A percentile compares a stretch with the other conserved stretches of the same genome.
These are phyloP conservation scores for Ophiostoma sp. DNA, from an alignment of 2,329 filamentous ascomycete species.

Conservation along the genomic window DNA sequence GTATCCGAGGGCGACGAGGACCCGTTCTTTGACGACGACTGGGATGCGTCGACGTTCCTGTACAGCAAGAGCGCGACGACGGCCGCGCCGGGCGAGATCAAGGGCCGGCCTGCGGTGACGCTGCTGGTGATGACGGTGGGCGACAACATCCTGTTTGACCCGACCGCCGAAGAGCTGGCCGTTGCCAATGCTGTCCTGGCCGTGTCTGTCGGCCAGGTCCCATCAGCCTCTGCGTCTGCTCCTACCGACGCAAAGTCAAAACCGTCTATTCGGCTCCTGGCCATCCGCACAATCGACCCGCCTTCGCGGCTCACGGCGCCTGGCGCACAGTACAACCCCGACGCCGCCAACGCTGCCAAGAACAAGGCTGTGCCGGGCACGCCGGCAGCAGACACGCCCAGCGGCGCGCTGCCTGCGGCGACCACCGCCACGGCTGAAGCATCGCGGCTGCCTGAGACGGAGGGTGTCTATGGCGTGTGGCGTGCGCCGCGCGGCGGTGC, in stretches of 20 bases:
- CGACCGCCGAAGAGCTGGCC: slow-evolving; percentile 81
- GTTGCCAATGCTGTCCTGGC: slow-evolving; percentile 88
- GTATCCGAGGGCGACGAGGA: slow-evolving; percentile 92
- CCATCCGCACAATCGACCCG: slow-evolving; percentile 68
- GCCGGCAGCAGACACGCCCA: background rate
- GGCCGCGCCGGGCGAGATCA: background rate
- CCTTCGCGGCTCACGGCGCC: slow-evolving; percentile 68
- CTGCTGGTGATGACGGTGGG: slow-evolving; percentile 83
- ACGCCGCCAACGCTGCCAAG: slow-evolving; percentile 39
- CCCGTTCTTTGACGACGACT: slow-evolving; percentile 96
- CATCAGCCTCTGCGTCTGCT: background rate
- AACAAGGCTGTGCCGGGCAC: slow-evolving; percentile 38
- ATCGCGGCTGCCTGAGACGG: slow-evolving; percentile 43
- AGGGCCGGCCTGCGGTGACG: slow-evolving; percentile 69
- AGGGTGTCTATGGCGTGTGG: slow-evolving; percentile 71
- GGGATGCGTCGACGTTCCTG: slow-evolving; percentile 74
- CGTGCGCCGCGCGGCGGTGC: slow-evolving; percentile 77
- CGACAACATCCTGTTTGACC: slow-evolving; percentile 89
- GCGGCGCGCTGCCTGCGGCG: slow-evolving; percentile 29
- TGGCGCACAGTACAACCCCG: slow-evolving; percentile 60
- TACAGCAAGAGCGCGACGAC: slow-evolving; percentile 51
- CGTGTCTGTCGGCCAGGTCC: slow-evolving; percentile 63
- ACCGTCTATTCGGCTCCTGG: slow-evolving; percentile 54
- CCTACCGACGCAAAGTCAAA: slow-evolving; percentile 25
- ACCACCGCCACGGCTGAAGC: slow-evolving; percentile 38